Conservation (phyloP, 352 stramenopile genomes). For the Globisporangium cylindrosporum region DNA sequence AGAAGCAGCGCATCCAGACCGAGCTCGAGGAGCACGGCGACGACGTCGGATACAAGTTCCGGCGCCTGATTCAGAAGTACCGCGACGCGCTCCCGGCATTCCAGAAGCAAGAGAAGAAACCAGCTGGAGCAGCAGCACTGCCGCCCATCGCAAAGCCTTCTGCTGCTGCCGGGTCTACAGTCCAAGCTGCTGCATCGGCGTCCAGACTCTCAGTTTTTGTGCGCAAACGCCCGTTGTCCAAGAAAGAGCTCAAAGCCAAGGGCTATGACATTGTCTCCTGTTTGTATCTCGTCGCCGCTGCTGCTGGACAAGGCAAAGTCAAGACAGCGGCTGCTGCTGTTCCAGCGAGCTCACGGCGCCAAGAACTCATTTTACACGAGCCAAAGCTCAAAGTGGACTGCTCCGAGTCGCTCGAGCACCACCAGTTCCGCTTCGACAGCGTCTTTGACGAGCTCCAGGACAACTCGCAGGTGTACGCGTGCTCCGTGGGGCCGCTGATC, state of each 20-base stretch:
- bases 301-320: neutral
- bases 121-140: neutral
- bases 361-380: conserved; percentile 66
- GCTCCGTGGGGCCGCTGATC: conserved; percentile 55
- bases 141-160: neutral
- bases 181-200: neutral
- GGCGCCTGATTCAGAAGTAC: conserved; percentile 58
- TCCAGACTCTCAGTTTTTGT: conserved; percentile 17
- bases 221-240: conserved; percentile 12
- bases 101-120: conserved; percentile 3
- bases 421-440: conserved; percentile 70
- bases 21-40: conserved; percentile 68
- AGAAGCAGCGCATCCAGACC: conserved; percentile 64
- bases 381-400: conserved; percentile 73
- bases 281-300: conserved; percentile 3
- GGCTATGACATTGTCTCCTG: conserved; percentile 17
- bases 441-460: conserved; percentile 91
- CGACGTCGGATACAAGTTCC: conserved; percentile 75
- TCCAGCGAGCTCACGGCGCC: conserved; percentile 15
- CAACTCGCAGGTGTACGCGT: conserved; percentile 91
- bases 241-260: conserved; percentile 20
- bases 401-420: conserved; percentile 65
- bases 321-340: neutral
- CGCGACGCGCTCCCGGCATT: conserved; percentile 40
- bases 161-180: neutral